Base-by-base conservation (phyloP, 2,329 filamentous ascomycete genomes). In the Ophiostoma sp. region DNA sequence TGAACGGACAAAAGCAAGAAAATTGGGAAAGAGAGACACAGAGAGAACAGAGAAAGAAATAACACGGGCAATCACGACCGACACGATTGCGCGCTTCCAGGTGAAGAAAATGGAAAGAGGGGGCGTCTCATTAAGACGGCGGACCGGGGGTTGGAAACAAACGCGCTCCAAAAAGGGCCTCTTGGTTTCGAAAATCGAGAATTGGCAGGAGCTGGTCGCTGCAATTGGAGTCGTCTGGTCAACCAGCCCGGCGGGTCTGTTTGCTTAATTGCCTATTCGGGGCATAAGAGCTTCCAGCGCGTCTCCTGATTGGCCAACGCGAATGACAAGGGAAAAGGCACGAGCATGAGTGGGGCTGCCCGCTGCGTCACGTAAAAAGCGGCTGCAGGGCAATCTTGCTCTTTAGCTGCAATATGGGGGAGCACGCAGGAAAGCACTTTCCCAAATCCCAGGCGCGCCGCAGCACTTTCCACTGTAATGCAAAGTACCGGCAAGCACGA, bases 251-350 rank as follows among this genome's bases (percentile, higher is more conserved):
- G 7, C 33, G 28, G 57, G 63, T 69, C 69, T 77, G 71, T 77
- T 77, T 76, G 70, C 55, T 36, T 74, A 71, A 74, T 76, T 77
- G 48, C 76, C 76, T 48, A 15, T 69, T 76, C 52, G 6, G 76
- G 76, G 71, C 61, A 70, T 66, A 36, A 17, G 19, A 74, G 63
- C 70, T 31, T 22, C 4, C 19, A 73, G 19, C 76, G 76, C 76
- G 76, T 77, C 74, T 73, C 50, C 17, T 77, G 31, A 77, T 77
- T 77, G 76, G 76, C 69, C 28, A 59, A 76, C 76, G 72, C 76
- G 74, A 72, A 50, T 33, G 66, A 48, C 52, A 64, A 61, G 72
- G 66, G 25, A 63, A 69, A 74, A 73, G 72, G 74, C 73, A 75
- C 72, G 73, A 70, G 64, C 72, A 63, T 9, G 39, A 15, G 74